Evolutionary conservation across 2,329 filamentous ascomycete genomes (phyloP).

Genomic region (Neophaeococcomyces aloes): DNA sequence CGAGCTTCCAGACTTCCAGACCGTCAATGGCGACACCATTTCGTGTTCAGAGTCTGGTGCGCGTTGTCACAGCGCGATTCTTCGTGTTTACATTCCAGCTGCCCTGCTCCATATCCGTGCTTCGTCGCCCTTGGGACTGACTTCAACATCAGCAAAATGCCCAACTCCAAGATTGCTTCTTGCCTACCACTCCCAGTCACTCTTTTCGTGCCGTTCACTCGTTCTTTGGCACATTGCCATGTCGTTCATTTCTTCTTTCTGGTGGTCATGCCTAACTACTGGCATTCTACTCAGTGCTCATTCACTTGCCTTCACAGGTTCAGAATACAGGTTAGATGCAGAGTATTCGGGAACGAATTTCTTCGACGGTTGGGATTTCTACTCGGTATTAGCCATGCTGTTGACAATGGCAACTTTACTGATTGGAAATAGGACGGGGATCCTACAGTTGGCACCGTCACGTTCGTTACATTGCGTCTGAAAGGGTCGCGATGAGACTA

Average conservation of each 20-base stretch:
- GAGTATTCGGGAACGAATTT: conserved; percentile 28
- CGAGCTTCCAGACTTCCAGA: too few species aligned
- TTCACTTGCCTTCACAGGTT: conserved; percentile 11
- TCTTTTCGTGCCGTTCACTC: conserved; percentile 2
- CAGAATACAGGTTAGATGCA: conserved; percentile 16
- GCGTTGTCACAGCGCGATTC: too few species aligned
- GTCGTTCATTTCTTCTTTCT: conserved; percentile 1
- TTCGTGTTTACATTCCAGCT: too few species aligned
- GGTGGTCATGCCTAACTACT: conserved; percentile 1
- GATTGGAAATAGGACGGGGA: conserved; percentile 23
- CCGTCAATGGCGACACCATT: too few species aligned
- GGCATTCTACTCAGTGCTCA: background rate
- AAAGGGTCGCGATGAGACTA: conserved; percentile 8
- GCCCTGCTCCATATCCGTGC: too few species aligned
- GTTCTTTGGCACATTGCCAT: background rate
- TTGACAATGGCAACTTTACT: background rate
- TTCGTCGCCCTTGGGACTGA: background rate
- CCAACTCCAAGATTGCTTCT: background rate
- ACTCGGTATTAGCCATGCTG: conserved; percentile 16
- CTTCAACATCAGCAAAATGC: background rate
- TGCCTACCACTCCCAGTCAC: background rate
- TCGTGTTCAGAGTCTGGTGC: too few species aligned
- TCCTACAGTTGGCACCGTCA: conserved; percentile 30
- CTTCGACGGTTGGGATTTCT: conserved; percentile 33
- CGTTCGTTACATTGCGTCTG: conserved; percentile 25